Base-by-base conservation (phyloP, 805 yeast genomes). In the Saccharomycopsis fermentans region DNA sequence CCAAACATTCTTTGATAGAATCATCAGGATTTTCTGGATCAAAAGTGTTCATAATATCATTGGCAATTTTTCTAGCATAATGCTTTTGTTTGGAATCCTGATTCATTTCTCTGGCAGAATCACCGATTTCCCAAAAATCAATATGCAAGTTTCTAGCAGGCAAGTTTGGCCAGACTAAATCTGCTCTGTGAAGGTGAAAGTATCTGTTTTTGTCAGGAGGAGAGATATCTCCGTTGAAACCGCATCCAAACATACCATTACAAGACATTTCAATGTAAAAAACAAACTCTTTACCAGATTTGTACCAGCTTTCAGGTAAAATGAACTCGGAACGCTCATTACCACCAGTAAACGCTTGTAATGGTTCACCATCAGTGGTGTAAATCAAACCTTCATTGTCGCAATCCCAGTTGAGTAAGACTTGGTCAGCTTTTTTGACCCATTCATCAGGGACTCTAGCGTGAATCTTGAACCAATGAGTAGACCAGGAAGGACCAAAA, bases 401-500 rank as follows among this genome's bases (percentile, higher is more conserved):
- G 54, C 90, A 82, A 68, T 92, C 96, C 89, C 95, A 91, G 62
- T 89, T 84, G 59, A 88, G 80, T 57, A 85, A 73, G 43, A 89
- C 77, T 59, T 75, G 77, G 40, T 80, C 82, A 1, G 50, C 50
- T 16, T 77, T 75, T 24, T 74, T 68, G 9, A 72, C 64, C 77
- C 79, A 73, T 2, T 75, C 69, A 16, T 74, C 64, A 0, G 96
- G 96, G 4, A 92, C 74, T n/a, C 74, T 73, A 59, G 88, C 71
- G 14, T 77, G 71, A 21, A 92, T 73, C 64, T 82, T 80, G 71
- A 94, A 90, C 99, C 99, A 92, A 63, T 90, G 95, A 1, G 98
- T 87, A 59, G 92, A 85, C 99, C 99, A 92, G 14, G 95, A 86
- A 2, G 99, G 99, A 0, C 98, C 97, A 69, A 87, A 90, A 8